Evolutionary conservation across 148 eudicot species (phyloP).

Genomic region (Cornus florida): DNA sequence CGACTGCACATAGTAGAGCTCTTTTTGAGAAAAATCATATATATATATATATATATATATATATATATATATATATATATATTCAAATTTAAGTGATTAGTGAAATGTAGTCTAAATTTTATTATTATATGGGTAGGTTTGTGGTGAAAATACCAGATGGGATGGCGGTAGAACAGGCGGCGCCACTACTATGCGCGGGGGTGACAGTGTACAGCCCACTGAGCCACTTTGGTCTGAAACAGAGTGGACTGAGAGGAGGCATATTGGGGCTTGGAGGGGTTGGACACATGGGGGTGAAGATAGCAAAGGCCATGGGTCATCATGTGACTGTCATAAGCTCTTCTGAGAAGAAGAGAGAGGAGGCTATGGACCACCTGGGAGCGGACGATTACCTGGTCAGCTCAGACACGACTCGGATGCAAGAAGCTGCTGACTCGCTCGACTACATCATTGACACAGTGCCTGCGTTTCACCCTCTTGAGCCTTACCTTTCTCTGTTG

Average conservation of each 20-base stretch:
- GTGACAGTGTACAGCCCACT: constrained; percentile 92
- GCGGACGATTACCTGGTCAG: constrained; percentile 83
- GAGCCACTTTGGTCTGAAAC: constrained; percentile 68
- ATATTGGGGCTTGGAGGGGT: constrained; percentile 96
- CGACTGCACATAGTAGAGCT: no score
- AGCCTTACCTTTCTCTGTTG: constrained; percentile 62
- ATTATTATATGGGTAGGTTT: constrained; percentile 39
- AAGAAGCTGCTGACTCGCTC: constrained; percentile 44
- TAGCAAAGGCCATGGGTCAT: constrained; percentile 96
- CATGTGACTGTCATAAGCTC: constrained; percentile 90
- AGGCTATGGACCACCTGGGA: constrained; percentile 78
- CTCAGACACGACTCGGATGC: constrained; percentile 50
- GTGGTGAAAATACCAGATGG: constrained; percentile 89
- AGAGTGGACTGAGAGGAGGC: constrained; percentile 75
- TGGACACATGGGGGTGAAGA: constrained; percentile 94
- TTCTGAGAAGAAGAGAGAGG: constrained; percentile 70
- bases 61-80: no score
- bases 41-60: no score
- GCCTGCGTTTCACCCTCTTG: constrained; percentile 79
- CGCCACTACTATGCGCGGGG: constrained; percentile 94
- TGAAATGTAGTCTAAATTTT: no score
- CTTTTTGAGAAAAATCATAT: no score
- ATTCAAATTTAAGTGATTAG: no score
- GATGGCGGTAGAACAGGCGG: constrained; percentile 87
- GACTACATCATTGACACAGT: constrained; percentile 86